Evolutionary conservation across 495 filamentous ascomycete genomes (phyloP).

Genomic region (Penicillium paradoxum): DNA sequence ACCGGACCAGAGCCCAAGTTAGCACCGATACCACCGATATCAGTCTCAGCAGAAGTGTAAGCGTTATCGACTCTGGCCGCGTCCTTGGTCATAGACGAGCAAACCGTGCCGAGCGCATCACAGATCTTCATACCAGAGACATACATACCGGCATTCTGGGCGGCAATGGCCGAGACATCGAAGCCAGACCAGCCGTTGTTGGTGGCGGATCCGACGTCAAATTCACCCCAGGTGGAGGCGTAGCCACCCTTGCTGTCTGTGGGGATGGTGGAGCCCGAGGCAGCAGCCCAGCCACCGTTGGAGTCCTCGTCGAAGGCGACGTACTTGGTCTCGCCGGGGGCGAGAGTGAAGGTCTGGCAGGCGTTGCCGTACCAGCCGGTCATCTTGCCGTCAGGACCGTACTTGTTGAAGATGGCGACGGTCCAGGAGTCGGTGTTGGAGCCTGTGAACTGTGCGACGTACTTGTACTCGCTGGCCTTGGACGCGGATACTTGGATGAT

Average conservation of each 20-base stretch:
- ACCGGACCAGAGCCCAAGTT: conserved; percentile 29
- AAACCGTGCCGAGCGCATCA: conserved; percentile 18
- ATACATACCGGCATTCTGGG: conserved; percentile 28
- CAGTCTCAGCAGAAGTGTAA: conserved; percentile 32
- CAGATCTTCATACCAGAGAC: conserved; percentile 37
- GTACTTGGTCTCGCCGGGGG: conserved; percentile 37
- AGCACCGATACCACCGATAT: conserved; percentile 37
- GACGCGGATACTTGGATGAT: conserved; percentile 39
- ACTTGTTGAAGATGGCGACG: conserved; percentile 52
- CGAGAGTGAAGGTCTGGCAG: conserved; percentile 38
- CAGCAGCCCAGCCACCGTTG: conserved; percentile 37
- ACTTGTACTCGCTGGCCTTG: conserved; percentile 38
- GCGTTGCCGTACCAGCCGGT: conserved; percentile 39
- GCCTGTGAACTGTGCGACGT: conserved; percentile 44
- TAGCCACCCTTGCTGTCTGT: conserved; percentile 31
- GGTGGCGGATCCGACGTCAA: conserved; percentile 32
- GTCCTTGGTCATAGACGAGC: conserved; percentile 30
- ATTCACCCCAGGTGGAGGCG: conserved; percentile 43
- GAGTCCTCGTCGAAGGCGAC: conserved; percentile 46
- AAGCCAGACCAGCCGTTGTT: conserved; percentile 41
- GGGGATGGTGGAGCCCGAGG: conserved; percentile 28
- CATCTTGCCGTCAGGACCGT: conserved; percentile 33
- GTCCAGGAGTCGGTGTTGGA: conserved; percentile 33
- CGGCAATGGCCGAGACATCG: conserved; percentile 38
- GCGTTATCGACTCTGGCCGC: conserved; percentile 31